phyloP scores from a whole-genome alignment of 2,329 filamentous ascomycete species.

The Fusarium phyllophilum region DNA sequence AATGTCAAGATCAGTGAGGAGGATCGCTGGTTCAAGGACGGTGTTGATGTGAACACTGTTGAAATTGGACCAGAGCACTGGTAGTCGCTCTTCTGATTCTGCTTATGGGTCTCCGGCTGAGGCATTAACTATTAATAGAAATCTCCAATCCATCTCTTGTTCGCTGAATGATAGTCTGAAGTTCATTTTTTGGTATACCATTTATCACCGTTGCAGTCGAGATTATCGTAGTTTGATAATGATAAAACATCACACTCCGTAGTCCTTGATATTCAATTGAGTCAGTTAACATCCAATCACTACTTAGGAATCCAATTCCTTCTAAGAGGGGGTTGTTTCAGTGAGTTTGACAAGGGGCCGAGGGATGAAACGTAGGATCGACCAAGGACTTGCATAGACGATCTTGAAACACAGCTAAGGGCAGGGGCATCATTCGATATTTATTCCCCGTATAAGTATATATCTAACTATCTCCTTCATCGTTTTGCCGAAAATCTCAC shows the following conservation, averaged over 20 bases:
- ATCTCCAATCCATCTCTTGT: background rate
- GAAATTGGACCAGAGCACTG: constrained; percentile 57
- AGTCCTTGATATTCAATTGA: background rate
- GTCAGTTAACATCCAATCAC: background rate
- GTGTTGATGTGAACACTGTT: constrained; percentile 74
- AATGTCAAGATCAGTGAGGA: constrained; percentile 70
- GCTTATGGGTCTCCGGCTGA: background rate
- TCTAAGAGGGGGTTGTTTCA: background rate
- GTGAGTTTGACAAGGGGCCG: background rate
- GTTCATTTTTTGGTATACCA: no score
- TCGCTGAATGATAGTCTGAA: background rate
- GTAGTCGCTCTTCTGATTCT: background rate
- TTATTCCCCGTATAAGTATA: background rate
- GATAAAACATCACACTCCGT: background rate
- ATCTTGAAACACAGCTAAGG: constrained; percentile 22
- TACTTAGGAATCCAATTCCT: background rate
- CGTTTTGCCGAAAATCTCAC: accelerated
- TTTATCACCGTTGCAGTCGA: background rate
- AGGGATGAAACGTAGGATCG: constrained; percentile 29
- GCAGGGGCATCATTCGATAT: background rate
- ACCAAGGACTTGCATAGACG: constrained; percentile 23
- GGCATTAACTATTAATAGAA: background rate
- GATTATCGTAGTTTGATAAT: background rate
- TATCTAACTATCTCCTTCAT: background rate
- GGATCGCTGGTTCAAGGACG: constrained; percentile 76